Evolutionary conservation across 2,329 filamentous ascomycete species (phyloP), one percentile per base, ranked within the genome.

Genomic region (Exophiala aquamarina): DNA sequence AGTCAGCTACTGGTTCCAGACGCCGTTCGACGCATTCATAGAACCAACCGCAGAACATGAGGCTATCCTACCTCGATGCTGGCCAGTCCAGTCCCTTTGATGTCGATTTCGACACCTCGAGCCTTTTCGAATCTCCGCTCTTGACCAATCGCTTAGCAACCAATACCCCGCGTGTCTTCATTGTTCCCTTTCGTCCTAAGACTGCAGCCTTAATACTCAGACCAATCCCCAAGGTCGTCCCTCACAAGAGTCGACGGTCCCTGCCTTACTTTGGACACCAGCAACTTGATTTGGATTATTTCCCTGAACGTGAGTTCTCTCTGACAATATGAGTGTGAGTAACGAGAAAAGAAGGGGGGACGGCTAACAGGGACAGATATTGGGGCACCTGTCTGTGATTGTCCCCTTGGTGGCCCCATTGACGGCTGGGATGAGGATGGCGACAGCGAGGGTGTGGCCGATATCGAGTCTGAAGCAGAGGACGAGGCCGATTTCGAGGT

Each of bases 201-300:
- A n/a, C n/a, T n/a, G n/a, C n/a, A n/a, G n/a, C n/a, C n/a, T n/a
- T n/a, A n/a, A n/a, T n/a, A n/a, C n/a, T n/a, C n/a, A 26, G 23
- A 26, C 23, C 23, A 6, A 11, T 37, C 28, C 47, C 51, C 2
- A n/a, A 41, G 10, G 41, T 49, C 7, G 47, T 51, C 23, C 29
- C 20, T 17, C 41, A 21, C 7, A 48, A 55, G 34, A 55, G 52
- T 34, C 35, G 20, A 17, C 39, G 43, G 21, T 39, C 31, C 14
- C 50, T 59, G 19, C 59, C 59, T 9, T 61, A 59, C 41, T 61
- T 61, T 37, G 56, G 54, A 13, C 54, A 61, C 42, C 47, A 57
- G 19, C 44, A 54, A 28, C 56, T 61, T 13, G 52, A 61, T 31
- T 50, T 47, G 6, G 36, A 31, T n/a, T 47, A 50, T 20, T 61